Base-by-base conservation (phyloP, 208 protist genomes). In the Acanthamoeba royreba region DNA sequence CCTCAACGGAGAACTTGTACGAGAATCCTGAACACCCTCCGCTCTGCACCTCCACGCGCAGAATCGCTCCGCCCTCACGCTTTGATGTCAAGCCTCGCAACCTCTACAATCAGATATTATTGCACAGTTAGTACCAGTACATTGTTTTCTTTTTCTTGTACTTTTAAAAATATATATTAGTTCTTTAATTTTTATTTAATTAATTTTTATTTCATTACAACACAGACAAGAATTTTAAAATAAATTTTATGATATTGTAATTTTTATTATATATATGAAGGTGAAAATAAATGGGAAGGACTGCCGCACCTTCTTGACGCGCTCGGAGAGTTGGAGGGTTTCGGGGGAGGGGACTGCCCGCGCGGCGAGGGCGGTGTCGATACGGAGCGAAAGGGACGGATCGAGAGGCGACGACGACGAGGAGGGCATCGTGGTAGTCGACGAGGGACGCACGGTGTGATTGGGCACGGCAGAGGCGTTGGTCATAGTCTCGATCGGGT, bases 21-120 rank as follows among this genome's bases (percentile, higher is more conserved):
- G 74, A 85, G 74, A 85, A 85, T 17, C 74, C 74, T n/a, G 74
- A 85, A 38, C 74, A 85, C 2, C 74, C 74, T 5, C 74, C 74
- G 38, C 74, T 53, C 45, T 85, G 43, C 43, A 85, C 74, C 17
- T 55, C 45, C 1, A 85, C 43, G 4, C 74, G 38, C 43, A 85
- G 43, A 17, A 55, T 46, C 43, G 43, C 74, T 1, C 45, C 43
- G 22, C 45, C 74, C 74, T 85, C 74, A n/a, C 45, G 43, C 74
- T 85, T 53, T 0, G 38, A 46, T n/a, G 45, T 85, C 42, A 85
- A 17, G 13, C 63, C 33, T 7, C 63, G 63, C 63, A 74, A 38
- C 63, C 43, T 74, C 63, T 74, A 17, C 63, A n/a, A n/a, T n/a
- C n/a, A n/a, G n/a, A n/a, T n/a, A n/a, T n/a, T n/a, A n/a, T n/a